Evolutionary conservation across 768 basidiomycete species (phyloP), one percentile per base, ranked within the genome.

Genomic region (Boletus tylopilopsis): DNA sequence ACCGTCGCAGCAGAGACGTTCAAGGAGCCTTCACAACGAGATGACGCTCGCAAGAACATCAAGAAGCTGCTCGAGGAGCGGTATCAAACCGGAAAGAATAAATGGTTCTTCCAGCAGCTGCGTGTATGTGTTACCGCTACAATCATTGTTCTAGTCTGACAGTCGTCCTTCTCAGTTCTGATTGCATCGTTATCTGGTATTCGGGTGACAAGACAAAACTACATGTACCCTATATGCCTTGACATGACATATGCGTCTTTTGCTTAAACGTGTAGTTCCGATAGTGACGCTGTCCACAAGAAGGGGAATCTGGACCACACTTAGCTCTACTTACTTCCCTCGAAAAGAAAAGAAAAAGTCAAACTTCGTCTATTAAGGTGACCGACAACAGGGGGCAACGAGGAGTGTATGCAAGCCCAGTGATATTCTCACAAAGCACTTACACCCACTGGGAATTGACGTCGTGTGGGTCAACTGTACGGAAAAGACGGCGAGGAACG

Each of bases 31-130:
- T 80, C 93, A 62, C 90, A 95, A 70, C 85, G 95, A 57, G 91
- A 94, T 76, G 84, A 94, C 59, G 81, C 92, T 41, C 96, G 95
- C 77, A 97, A 97, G 81, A 84, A 76, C 59, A 82, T 98, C 71
- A 97, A 96, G 84, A 96, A 95, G 75, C 69, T 90, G 69, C 73
- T 99, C 46, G 96, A 98, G 82, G 94, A 98, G 66, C 80, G 94
- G 51, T 96, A 98, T 82, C 78, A 78, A 42, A 73, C 76, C 44
- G 96, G 96, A 52, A 94, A 95, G 84, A 97, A 96, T 84, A 85
- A 85, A 72, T 98, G 94, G 94, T 97, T 94, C 82, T 94, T 94
- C 85, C 79, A 83, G 55, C 68, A 86, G 47, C 83, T 93, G 57
- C 83, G 84, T 68, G 90, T 92, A 77, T 69, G 76, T 69, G 18